Evolutionary conservation across 208 protist species (phyloP).

Genomic region (Acanthamoeba castellanii): DNA sequence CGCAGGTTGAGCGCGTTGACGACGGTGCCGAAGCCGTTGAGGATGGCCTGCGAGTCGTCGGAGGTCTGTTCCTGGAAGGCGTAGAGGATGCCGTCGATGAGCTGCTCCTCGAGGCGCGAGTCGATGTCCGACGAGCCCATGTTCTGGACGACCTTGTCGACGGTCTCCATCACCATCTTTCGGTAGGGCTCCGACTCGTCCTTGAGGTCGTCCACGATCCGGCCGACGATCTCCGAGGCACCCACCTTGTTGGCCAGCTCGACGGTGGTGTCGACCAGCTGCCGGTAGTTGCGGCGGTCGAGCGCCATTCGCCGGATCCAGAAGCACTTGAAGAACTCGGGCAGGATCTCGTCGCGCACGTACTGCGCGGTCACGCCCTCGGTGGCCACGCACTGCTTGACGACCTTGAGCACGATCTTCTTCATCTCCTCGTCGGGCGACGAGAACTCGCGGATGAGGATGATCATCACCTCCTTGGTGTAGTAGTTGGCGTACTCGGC

Average conservation of each 20-base stretch:
- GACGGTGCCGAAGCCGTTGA: slow-evolving; percentile 90
- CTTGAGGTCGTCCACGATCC: slow-evolving; percentile 98
- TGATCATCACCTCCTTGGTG: slow-evolving; percentile 96
- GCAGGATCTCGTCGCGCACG: slow-evolving; percentile 89
- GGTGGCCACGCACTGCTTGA: slow-evolving; percentile 98
- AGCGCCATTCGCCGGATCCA: slow-evolving; percentile 96
- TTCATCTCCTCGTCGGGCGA: slow-evolving; percentile 99
- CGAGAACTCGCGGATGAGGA: slow-evolving; percentile 95
- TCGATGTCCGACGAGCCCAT: slow-evolving; percentile 94
- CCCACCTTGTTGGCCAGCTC: slow-evolving; percentile 97
- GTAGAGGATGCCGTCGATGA: slow-evolving; percentile 98
- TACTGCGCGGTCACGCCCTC: slow-evolving; percentile 95
- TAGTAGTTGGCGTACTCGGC: slow-evolving; percentile 96
- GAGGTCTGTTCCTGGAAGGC: slow-evolving; percentile 97
- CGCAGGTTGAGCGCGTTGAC: slow-evolving; percentile 84
- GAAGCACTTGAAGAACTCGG: slow-evolving; percentile 92
- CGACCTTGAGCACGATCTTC: slow-evolving; percentile 98
- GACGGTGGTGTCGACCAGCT: slow-evolving; percentile 96
- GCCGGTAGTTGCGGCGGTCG: slow-evolving; percentile 94
- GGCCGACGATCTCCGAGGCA: slow-evolving; percentile 93
- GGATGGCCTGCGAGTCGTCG: slow-evolving; percentile 96
- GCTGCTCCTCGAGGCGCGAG: slow-evolving; percentile 93
- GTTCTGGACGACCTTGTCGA: slow-evolving; percentile 90
- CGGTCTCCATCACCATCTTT: slow-evolving; percentile 95
- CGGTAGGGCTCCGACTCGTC: slow-evolving; percentile 98